Evolutionary conservation across 2,329 filamentous ascomycete genomes (phyloP).

Genomic region (Paraphaeosphaeria minitans): DNA sequence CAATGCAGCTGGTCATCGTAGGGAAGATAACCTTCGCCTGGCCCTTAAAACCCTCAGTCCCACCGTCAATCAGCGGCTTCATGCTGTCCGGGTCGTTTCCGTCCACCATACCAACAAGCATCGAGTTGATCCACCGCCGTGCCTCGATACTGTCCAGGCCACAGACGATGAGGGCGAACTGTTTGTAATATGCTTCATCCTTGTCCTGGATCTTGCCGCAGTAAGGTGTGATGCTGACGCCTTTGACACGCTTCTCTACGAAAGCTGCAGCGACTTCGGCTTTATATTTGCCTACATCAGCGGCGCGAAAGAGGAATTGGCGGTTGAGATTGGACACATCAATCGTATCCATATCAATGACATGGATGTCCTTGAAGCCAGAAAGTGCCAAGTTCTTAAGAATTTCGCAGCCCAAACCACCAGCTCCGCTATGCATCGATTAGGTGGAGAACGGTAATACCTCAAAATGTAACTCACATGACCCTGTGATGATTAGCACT

Average conservation of each 20-base stretch:
- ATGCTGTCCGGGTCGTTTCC: constrained; percentile 79
- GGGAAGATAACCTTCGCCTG: constrained; percentile 92
- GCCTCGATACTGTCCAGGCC: constrained; percentile 97
- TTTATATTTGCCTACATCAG: constrained; percentile 91
- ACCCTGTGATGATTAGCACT: constrained; percentile 38
- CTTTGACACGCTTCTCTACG: constrained; percentile 85
- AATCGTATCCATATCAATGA: constrained; percentile 99
- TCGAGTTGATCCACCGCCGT: constrained; percentile 97
- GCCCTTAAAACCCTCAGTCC: constrained; percentile 98
- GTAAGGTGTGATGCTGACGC: constrained; percentile 90
- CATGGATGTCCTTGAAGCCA: constrained; percentile 95
- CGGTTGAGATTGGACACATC: constrained; percentile 98
- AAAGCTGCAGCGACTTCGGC: constrained; percentile 91
- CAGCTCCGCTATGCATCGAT: constrained; percentile 77
- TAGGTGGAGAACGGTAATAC: constrained; percentile 6
- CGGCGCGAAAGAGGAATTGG: constrained; percentile 91
- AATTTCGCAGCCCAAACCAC: constrained; percentile 93
- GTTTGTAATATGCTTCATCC: constrained; percentile 94
- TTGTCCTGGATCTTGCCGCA: constrained; percentile 97
- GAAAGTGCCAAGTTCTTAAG: constrained; percentile 95
- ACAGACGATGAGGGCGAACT: constrained; percentile 92
- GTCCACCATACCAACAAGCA: constrained; percentile 87
- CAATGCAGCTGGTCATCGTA: constrained; percentile 92
- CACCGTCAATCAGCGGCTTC: constrained; percentile 94
- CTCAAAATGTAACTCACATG: constrained; percentile 41